A percentile compares a stretch with the other conserved stretches of the same genome.
Conservation (phyloP, 2,329 filamentous ascomycete species). For the Claviceps cyperi region DNA sequence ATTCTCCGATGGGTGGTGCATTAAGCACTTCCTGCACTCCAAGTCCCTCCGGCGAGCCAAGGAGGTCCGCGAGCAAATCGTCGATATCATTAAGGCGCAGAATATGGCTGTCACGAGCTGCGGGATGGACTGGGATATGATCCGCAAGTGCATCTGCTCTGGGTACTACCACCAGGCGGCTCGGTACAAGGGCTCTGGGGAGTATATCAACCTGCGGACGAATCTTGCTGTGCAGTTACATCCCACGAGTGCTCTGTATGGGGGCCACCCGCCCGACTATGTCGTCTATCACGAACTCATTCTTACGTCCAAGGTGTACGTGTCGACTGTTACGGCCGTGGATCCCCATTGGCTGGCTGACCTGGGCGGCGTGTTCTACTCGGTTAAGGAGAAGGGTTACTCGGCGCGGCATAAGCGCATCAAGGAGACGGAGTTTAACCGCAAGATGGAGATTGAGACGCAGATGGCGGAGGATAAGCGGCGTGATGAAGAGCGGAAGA, state of each 20-base stretch:
- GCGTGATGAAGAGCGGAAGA: constrained; percentile 42
- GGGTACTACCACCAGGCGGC: constrained; percentile 98
- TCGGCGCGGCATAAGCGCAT: constrained; percentile 73
- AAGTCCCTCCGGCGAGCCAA: constrained; percentile 84
- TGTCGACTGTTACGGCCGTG: constrained; percentile 90
- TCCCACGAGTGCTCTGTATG: constrained; percentile 85
- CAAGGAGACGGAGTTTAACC: constrained; percentile 83
- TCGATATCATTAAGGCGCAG: constrained; percentile 88
- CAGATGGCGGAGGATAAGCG: constrained; percentile 82
- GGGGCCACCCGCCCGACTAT: constrained; percentile 90
- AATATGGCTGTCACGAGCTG: constrained; percentile 80
- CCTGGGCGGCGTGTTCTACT: constrained; percentile 92
- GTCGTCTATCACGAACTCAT: constrained; percentile 97
- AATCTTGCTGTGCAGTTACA: constrained; percentile 90
- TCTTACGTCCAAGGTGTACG: constrained; percentile 92
- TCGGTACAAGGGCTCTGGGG: constrained; percentile 87
- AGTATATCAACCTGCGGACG: constrained; percentile 93
- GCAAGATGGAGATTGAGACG: constrained; percentile 81
- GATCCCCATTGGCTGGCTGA: constrained; percentile 97
- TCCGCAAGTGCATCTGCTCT: constrained; percentile 91
- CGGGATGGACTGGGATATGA: constrained; percentile 92
- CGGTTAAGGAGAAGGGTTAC: constrained; percentile 93
- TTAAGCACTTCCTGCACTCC: constrained; percentile 85
- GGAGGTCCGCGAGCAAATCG: constrained; percentile 85
- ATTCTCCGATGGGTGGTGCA: constrained; percentile 81